Evolutionary conservation across 164 flowering plant genomes (phyloP).

Genomic region (Stephania yunnanensis): DNA sequence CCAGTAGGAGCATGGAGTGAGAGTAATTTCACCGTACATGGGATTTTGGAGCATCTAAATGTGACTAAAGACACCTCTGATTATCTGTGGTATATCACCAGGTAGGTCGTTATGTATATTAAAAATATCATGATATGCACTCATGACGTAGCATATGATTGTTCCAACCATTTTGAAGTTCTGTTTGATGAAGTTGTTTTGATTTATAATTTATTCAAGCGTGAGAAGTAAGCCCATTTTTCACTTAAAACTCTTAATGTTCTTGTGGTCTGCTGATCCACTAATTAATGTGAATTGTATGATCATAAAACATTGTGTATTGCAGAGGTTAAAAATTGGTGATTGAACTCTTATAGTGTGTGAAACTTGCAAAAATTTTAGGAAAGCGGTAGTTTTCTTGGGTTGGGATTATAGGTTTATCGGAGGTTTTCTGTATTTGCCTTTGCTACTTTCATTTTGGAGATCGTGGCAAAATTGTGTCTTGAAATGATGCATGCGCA

Average conservation of each 20-base stretch:
- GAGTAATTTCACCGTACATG: conserved; percentile 50
- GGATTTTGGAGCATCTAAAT: conserved; percentile 83
- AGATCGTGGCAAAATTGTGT: too few relatives aligned
- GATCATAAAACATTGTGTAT: too few relatives aligned
- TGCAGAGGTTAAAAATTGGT: too few relatives aligned
- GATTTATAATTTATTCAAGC: neutral
- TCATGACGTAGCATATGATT: neutral
- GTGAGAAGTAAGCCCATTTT: neutral
- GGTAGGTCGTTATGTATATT: conserved; percentile 32
- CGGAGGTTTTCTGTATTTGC: too few relatives aligned
- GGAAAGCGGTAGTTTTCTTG: too few relatives aligned
- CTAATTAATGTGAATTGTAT: neutral
- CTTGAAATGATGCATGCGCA: too few relatives aligned
- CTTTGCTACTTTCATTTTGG: too few relatives aligned
- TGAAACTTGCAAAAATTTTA: too few relatives aligned
- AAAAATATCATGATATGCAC: neutral
- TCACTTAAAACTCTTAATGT: neutral
- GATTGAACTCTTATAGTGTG: too few relatives aligned
- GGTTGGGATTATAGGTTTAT: too few relatives aligned
- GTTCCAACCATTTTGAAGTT: neutral
- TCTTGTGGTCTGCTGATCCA: neutral
- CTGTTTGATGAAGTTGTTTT: neutral
- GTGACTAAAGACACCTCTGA: conserved; percentile 85
- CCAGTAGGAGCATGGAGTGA: conserved; percentile 70
- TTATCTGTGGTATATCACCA: conserved; percentile 74